A percentile compares a stretch with the other conserved stretches of the same genome.
Evolutionary conservation across 495 filamentous ascomycete species (phyloP).

Genomic region (Zalerion maritima): DNA sequence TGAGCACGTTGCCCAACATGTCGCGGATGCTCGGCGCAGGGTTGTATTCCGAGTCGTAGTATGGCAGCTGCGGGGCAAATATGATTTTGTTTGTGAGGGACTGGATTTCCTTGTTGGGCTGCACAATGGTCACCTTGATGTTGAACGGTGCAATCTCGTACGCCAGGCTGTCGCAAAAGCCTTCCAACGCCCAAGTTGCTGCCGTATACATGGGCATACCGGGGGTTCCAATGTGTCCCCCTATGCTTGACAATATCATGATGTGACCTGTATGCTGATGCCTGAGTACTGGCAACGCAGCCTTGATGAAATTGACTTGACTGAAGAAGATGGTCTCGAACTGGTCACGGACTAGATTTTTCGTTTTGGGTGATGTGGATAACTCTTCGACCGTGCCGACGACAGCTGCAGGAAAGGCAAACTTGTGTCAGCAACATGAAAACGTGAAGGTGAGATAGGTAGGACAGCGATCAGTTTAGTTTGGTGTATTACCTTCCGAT

Average conservation of each 20-base stretch:
- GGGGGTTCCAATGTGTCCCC: constrained; percentile 84
- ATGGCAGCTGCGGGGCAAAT: constrained; percentile 57
- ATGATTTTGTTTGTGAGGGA: constrained; percentile 75
- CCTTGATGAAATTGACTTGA: constrained; percentile 89
- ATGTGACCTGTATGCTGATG: constrained; percentile 72
- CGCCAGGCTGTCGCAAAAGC: constrained; percentile 91
- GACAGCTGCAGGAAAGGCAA: constrained; percentile 40
- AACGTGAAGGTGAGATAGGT: constrained; percentile 1
- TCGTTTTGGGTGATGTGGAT: constrained; percentile 51
- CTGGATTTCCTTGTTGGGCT: constrained; percentile 70
- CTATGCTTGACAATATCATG: constrained; percentile 77
- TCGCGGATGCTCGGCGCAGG: constrained; percentile 67
- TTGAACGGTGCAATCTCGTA: constrained; percentile 98
- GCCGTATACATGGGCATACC: constrained; percentile 84
- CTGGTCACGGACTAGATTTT: constrained; percentile 71
- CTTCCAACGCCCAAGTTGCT: constrained; percentile 87
- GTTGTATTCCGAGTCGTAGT: constrained; percentile 59
- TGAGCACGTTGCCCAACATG: constrained; percentile 61
- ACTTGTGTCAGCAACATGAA: constrained; percentile 3
- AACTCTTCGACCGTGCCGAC: constrained; percentile 90
- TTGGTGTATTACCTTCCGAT: constrained; percentile 52
- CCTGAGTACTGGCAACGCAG: constrained; percentile 66
- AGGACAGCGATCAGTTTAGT: not conserved
- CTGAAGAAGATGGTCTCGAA: constrained; percentile 93
- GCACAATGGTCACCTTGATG: constrained; percentile 87